Evolutionary conservation across 2,329 filamentous ascomycete species (phyloP), one percentile per base, ranked within the genome.

Genomic region (Nannizziopsis arthrosporioides): DNA sequence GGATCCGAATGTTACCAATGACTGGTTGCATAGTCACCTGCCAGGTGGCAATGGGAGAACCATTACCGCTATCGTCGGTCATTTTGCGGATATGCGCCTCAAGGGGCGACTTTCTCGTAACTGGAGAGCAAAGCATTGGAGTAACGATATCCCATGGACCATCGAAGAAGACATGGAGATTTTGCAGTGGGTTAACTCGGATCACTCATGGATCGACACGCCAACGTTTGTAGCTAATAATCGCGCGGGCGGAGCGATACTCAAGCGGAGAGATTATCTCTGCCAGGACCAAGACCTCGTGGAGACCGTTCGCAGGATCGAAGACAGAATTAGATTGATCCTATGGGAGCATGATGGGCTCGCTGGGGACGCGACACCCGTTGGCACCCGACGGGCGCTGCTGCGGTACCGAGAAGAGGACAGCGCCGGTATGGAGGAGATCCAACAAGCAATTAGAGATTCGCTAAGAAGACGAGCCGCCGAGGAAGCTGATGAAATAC

Each of bases 151-250:
- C n/a, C 32, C 48, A 11, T 56, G 51, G 49, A 53, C 47, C 5
- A 37, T 54, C 12, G 46, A 48, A 27, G 55, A 56, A 41, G 53
- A 56, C 22, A 37, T 45, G 7, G 55, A 56, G 39, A 53, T 55
- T 22, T 39, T 56, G 11, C 47, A 48, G 38, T 56, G 53, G 53
- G 44, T 54, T 27, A 46, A 54, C 12, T 51, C 48, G 31, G 50
- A 45, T 8, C 38, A 52, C 9, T 18, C 35, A n/a, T 38, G 31
- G 22, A 48, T 56, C 27, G 53, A 56, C 36, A 10, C 51, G 0
- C n/a, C 44, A 32, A 50, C 54, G 34, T 56, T 55, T 38, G 42
- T 46, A 6, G 30, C 31, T 6, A 54, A 43, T 8, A 31, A 54
- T 37, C 55, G 55, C 10, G 51, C 52, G 14, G 55, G 51, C 3